These are phyloP conservation scores for Panicum virgatum DNA, from an alignment of 202 grass and related monocot species.

Conservation along the genomic window DNA sequence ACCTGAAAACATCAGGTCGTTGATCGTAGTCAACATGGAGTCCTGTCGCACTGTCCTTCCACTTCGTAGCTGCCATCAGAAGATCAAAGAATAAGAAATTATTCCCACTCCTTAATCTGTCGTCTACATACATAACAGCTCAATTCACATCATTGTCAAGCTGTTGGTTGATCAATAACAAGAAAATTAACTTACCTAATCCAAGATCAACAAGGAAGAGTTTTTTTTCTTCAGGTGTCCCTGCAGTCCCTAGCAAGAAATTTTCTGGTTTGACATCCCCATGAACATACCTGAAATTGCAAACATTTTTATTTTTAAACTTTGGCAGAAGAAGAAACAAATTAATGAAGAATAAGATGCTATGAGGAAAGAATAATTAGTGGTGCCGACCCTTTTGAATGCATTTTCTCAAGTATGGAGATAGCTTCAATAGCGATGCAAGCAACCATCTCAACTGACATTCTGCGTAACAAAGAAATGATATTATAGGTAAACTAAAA, in stretches of 20 bases:
- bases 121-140: conserved; percentile 9
- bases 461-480: conserved; percentile 51
- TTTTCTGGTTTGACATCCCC: conserved; percentile 99
- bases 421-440: conserved; percentile 98
- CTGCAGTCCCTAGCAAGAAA: conserved; percentile 92
- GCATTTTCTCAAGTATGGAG: conserved; percentile 96
- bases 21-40: conserved; percentile 92
- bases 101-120: conserved; percentile 24
- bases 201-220: conserved; percentile 99
- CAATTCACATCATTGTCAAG: conserved; percentile 27
- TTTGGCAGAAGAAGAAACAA: conserved; percentile 13
- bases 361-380: conserved; percentile 22
- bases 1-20: conserved; percentile 99
- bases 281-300: conserved; percentile 81
- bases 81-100: conserved; percentile 34
- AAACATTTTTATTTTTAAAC: conserved; percentile 18
- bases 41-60: conserved; percentile 76
- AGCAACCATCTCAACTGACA: conserved; percentile 97
- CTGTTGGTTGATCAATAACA: not conserved
- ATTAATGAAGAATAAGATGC: not conserved
- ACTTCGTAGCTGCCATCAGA: conserved; percentile 77
- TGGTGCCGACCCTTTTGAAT: conserved; percentile 83
- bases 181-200: conserved; percentile 65
- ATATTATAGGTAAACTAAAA: conserved; percentile 35
- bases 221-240: conserved; percentile 89